These are phyloP conservation scores for Turnera subulata DNA, from an alignment of 345 rosid species.

Conservation along the genomic window DNA sequence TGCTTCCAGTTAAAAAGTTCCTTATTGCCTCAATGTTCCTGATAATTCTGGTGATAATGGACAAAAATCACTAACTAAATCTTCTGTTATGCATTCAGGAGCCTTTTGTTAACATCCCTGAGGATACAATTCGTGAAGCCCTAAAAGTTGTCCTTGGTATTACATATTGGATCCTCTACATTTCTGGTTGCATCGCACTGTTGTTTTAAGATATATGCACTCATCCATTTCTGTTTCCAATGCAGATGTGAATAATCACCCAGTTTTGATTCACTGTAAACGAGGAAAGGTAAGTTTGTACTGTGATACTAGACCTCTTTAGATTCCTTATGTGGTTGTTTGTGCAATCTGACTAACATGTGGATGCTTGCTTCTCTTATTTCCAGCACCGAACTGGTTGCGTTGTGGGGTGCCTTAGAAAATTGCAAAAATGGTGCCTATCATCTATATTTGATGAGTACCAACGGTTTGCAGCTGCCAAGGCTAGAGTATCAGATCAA, in stretches of 20 bases:
- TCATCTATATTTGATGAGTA: slow-evolving; percentile 85
- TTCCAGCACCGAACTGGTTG: slow-evolving; percentile 95
- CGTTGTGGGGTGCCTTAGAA: slow-evolving; percentile 90
- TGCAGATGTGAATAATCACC: slow-evolving; percentile 87
- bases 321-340: neutral
- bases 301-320: slow-evolving; percentile 1
- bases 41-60: too few relatives aligned
- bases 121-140: slow-evolving; percentile 79
- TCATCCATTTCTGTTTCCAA: neutral
- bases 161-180: neutral
- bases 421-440: slow-evolving; percentile 83
- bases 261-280: slow-evolving; percentile 84
- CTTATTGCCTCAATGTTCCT: too few relatives aligned
- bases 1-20: too few relatives aligned
- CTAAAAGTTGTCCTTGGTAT: slow-evolving; percentile 84
- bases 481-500: slow-evolving; percentile 90
- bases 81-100: slow-evolving; percentile 47
- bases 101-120: slow-evolving; percentile 72
- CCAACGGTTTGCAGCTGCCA: slow-evolving; percentile 83
- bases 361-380: neutral
- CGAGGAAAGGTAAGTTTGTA: slow-evolving; percentile 71
- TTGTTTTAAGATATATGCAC: neutral
- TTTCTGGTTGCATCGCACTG: neutral
- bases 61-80: too few relatives aligned
- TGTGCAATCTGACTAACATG: neutral